Conservation (phyloP, 2,329 filamentous ascomycete genomes). For the Pseudovirgaria hyperparasitica region DNA sequence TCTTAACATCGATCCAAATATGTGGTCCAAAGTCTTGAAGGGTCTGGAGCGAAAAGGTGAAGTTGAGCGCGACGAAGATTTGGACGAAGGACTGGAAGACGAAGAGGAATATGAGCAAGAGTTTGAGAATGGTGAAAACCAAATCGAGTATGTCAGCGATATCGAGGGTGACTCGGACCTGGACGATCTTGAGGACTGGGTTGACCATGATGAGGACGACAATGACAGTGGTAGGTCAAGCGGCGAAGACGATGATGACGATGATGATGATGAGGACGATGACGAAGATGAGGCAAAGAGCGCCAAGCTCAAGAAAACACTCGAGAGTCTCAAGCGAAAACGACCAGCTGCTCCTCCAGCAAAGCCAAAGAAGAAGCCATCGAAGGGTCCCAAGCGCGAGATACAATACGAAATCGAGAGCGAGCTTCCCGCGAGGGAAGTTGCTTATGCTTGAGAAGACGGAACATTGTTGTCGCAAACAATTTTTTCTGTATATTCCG, state of each 20-base stretch:
- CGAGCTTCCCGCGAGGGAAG: slow-evolving; percentile 33
- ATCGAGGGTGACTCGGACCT: slow-evolving; percentile 69
- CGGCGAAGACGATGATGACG: slow-evolving; percentile 28
- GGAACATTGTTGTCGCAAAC: no score
- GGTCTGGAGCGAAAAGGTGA: slow-evolving; percentile 81
- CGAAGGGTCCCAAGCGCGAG: slow-evolving; percentile 50
- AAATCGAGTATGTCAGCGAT: slow-evolving; percentile 89
- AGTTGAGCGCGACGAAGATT: slow-evolving; percentile 69
- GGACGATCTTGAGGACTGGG: slow-evolving; percentile 75
- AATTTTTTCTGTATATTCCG: no score
- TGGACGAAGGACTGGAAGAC: slow-evolving; percentile 75
- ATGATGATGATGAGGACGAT: slow-evolving; percentile 43
- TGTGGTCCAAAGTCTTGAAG: slow-evolving; percentile 94
- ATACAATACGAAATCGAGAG: slow-evolving; percentile 69
- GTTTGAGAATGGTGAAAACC: slow-evolving; percentile 51
- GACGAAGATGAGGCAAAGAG: slow-evolving; percentile 43
- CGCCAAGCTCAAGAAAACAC: slow-evolving; percentile 43
- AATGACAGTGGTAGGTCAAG: slow-evolving; percentile 48
- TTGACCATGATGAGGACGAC: slow-evolving; percentile 42
- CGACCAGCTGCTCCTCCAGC: slow-evolving; percentile 36
- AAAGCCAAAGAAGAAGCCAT: slow-evolving; percentile 38
- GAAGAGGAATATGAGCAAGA: slow-evolving; percentile 58
- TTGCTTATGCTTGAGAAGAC: slow-evolving; percentile 18
- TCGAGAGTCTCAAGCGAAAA: slow-evolving; percentile 44
- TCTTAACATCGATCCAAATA: slow-evolving; percentile 83